Base-by-base conservation (phyloP, 805 yeast species). In the Saturnispora galanensis region DNA sequence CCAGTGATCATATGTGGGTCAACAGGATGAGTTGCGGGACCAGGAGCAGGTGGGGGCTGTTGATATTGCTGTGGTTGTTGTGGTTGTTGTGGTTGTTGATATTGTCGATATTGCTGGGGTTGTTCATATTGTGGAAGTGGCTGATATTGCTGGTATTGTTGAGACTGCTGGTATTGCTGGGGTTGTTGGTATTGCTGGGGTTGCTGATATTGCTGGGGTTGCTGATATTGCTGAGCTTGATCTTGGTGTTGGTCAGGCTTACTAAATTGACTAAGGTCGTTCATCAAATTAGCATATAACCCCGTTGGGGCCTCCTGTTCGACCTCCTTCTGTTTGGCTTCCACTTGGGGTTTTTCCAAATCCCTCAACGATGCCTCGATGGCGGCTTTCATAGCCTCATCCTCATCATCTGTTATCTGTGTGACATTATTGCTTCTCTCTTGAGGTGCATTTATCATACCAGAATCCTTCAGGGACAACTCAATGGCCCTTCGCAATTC, bases 351-450 rank as follows among this genome's bases (percentile, higher is more conserved):
- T 10, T 45, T 58, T 51, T 82, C 76, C 58, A 83, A 70, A 47
- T 89, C 97, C 43, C 71, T 72, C 49, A 93, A 69, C 61, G 96
- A 86, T 1, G 96, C 96, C 12, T 84, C 95, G 47, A 93, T 90
- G 0, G 97, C 98, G 1, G 93, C 95, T 59, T 79, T 84, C 79
- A 90, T 75, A 32, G 87, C 96, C 33, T 82, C 90, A 56, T 88
- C 95, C 13, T 81, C 84, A 15, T 83, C 87, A 2, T 77, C 84
- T 12, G 61, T 66, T 2, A 49, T 57, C 10, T 30, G 17, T 11
- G 15, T 18, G 4, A 46, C 44, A 10, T 32, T n/a, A 8, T 18
- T 30, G 4, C 10, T 10, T 16, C 39, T 44, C 5, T 49, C 32
- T 3, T 18, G 28, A 4, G 52, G 43, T 5, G 39, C 29, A 13